Evolutionary conservation across 108 stramenopile genomes (phyloP), one percentile per base, ranked within the genome.

Genomic region (Pseudonitzschia pungens): DNA sequence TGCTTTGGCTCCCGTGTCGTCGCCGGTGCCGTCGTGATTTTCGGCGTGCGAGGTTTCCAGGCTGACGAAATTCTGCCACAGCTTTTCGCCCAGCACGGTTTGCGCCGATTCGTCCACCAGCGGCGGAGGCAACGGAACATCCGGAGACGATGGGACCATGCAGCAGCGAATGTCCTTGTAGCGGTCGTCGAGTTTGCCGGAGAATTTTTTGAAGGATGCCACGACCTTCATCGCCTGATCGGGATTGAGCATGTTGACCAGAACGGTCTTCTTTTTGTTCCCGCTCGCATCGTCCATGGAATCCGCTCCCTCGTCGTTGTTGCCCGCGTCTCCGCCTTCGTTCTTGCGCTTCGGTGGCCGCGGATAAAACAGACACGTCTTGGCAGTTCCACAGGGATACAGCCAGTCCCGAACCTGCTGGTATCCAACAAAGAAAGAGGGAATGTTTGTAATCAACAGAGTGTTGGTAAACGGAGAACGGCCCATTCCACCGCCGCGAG

Each of bases 171-270:
- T 76, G 21, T 26, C 59, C 56, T 62, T 73, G 45, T 77, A 65
- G 18, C 72, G 58, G 9, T 71, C 65, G 63, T 78, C 70, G 1
- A 80, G 32, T 20, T 71, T 64, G 24, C 44, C 48, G n/a, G 42
- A 15, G 44, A 82, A 79, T 21, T 71, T 50, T 32, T 59, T 42
- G 68, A 76, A 75, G 65, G 77, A 42, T 32, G 64, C 65, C 54
- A 85, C 42, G 4, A 79, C 70, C 76, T 81, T 72, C 42, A 80
- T 54, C 56, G 86, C 80, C 43, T 79, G 72, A 73, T 86, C 75
- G 70, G 83, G 69, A 77, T 84, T 77, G 51, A 82, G 67, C 76
- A 79, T 77, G 54, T 78, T 82, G 9, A 86, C 68, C 5, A 86
- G 45, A 9, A 81, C 68, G 8, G 76, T 69, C 58, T 68, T 26